A percentile compares a stretch with the other conserved stretches of the same genome.
Evolutionary conservation across 257 asterid species (phyloP).

Genomic region (Galeopsis tetrahit): DNA sequence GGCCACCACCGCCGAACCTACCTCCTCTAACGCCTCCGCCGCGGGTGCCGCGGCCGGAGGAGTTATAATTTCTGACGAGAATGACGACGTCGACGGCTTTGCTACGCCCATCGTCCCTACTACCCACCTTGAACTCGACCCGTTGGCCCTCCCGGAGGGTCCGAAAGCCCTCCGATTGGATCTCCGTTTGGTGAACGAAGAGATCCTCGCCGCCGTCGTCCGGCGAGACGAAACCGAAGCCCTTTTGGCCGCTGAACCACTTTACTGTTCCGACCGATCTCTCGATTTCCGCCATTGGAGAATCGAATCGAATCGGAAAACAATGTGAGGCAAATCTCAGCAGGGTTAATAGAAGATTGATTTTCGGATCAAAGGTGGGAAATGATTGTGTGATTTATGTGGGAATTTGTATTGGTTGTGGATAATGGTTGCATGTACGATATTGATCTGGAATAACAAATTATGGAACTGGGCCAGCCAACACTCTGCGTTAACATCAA

Average conservation of each 20-base stretch:
- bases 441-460: slow-evolving; percentile 23
- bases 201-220: slow-evolving; percentile 61
- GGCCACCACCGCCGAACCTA: slow-evolving; percentile 28
- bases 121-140: slow-evolving; percentile 51
- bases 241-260: slow-evolving; percentile 65
- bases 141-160: slow-evolving; percentile 61
- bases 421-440: slow-evolving; percentile 27
- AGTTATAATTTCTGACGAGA: slow-evolving; percentile 32
- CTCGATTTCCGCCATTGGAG: slow-evolving; percentile 43
- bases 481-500: slow-evolving; percentile 39
- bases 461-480: slow-evolving; percentile 30
- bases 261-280: slow-evolving; percentile 52
- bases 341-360: slow-evolving; percentile 34
- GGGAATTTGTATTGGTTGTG: slow-evolving; percentile 25
- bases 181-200: slow-evolving; percentile 60
- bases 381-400: slow-evolving; percentile 37
- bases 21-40: slow-evolving; percentile 26
- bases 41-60: slow-evolving; percentile 37
- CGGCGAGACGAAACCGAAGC: slow-evolving; percentile 55
- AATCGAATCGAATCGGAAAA: neutral
- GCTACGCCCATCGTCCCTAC: slow-evolving; percentile 50
- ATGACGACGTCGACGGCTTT: slow-evolving; percentile 51
- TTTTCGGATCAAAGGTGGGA: slow-evolving; percentile 42
- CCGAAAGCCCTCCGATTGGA: slow-evolving; percentile 54
- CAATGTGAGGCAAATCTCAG: slow-evolving; percentile 19